A percentile compares a stretch with the other conserved stretches of the same genome.
These are phyloP conservation scores for Paecilomyces sp. DNA, from an alignment of 2,329 filamentous ascomycete species.

Conservation along the genomic window DNA sequence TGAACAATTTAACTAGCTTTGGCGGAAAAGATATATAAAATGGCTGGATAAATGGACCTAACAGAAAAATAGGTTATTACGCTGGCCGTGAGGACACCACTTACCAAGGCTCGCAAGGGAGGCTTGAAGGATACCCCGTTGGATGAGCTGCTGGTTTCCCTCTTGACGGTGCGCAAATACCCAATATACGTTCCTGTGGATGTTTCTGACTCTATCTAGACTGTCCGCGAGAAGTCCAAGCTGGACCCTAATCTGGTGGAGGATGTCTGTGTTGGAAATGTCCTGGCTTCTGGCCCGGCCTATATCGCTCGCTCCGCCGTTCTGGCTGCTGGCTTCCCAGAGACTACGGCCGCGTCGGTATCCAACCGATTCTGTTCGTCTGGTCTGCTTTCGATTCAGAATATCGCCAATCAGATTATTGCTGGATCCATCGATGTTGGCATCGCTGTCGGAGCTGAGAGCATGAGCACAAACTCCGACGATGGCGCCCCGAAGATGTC, in stretches of 20 bases:
- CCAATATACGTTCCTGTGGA: not conserved
- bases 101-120: constrained; percentile 34
- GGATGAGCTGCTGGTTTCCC: constrained; percentile 29
- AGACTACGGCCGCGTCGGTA: constrained; percentile 67
- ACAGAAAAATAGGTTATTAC: constrained; percentile 28
- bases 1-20: not conserved
- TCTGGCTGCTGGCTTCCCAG: constrained; percentile 79
- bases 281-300: constrained; percentile 79
- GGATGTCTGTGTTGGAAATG: constrained; percentile 81
- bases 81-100: constrained; percentile 29
- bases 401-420: constrained; percentile 86
- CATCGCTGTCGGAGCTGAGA: constrained; percentile 85
- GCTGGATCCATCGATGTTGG: constrained; percentile 86
- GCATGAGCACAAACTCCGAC: constrained; percentile 84
- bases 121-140: constrained; percentile 32
- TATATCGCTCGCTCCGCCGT: constrained; percentile 85
- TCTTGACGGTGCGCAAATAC: constrained; percentile 24
- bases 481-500: constrained; percentile 77
- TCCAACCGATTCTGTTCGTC: constrained; percentile 89
- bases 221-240: constrained; percentile 70
- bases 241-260: constrained; percentile 83
- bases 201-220: constrained; percentile 43
- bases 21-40: not conserved
- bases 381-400: constrained; percentile 80
- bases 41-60: not conserved